Evolutionary conservation across 768 basidiomycete species (phyloP), one percentile per base, ranked within the genome.

Genomic region (Lactarius hengduanensis): DNA sequence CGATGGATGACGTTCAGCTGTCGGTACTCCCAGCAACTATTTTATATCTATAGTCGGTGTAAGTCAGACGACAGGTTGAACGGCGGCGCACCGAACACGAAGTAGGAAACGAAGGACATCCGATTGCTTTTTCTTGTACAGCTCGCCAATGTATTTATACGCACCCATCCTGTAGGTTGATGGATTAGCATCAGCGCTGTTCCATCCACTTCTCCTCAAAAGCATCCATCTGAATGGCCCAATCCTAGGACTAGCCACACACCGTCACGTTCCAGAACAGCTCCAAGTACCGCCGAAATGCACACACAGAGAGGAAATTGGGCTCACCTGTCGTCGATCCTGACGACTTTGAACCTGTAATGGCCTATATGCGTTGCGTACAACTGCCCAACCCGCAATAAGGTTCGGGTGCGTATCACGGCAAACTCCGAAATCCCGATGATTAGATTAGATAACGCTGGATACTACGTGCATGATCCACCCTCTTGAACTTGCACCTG

Each of bases 1-100:
- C 97, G 92, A 83, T 98, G 96, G 77, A 98, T 92, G 72, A 99
- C 94, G 74, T 97, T 94, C 75, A 98, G 81, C 78, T 99, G 97
- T 72, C 97, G 92, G 83, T 95, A 97, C 77, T 98, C 96, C 96
- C 96, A 97, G 86, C 94, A 96, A 73, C 92, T 94, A 63, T 6
- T 68, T 32, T 22, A 57, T n/a, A 57, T 41, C 26, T 43, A 36
- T 18, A 59, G 45, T 75, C 28, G 68, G 69, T 2, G 32, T 32
- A 28, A 36, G 41, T 61, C n/a, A 34, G 26, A 30, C 26, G 28
- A 41, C 30, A 28, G 16, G 26, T 53, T 20, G 11, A 38, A 60
- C 28, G 3, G 18, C 56, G 56, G 79, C 88, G 57, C 76, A 94
- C 89, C 96, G 85, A 72, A 99, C 96, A 75, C 97, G 95, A 75